Evolutionary conservation across 768 basidiomycete species (phyloP), one percentile per base, ranked within the genome.

Genomic region (Tremella fuciformis): DNA sequence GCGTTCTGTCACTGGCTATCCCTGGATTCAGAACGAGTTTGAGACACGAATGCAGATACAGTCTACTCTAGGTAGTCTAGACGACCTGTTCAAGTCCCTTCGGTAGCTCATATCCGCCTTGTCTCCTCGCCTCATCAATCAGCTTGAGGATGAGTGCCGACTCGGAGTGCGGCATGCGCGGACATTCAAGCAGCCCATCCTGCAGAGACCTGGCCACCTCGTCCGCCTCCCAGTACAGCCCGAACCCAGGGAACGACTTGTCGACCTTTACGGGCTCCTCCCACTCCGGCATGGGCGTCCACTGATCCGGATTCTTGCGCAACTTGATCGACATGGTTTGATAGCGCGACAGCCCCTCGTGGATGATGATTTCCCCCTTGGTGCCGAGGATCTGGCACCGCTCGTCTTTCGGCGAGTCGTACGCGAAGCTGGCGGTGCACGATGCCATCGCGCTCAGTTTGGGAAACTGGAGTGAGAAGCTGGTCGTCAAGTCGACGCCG

Each of bases 211-310:
- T 44, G 1, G 66, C 71, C 1, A 73, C 71, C 8, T 46, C 62
- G 44, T 73, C 71, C 4, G 71, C 71, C 41, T 73, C 71, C 50
- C 57, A 70, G 22, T 59, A 64, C 41, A 73, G 47, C 19, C 71
- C 71, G 40, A 63, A 63, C 2, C 60, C 64, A 8, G 57, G 55
- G 22, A 73, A 69, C 6, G 29, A 25, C 49, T 55, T 50, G 47
- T 73, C 46, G 46, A 47, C 8, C 46, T 18, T 11, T 18, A 47
- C 24, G n/a, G n/a, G n/a, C 8, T 47, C 46, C 46, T 47, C 24
- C 46, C 8, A 8, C 18, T 47, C 46, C 11, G 39, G n/a, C 46
- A 18, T 47, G 8, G 11, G n/a, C 18, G 8, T 21, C 50, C 13
- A 29, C 53, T 34, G 58, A 44, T n/a, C 26, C 39, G 11, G 42